Evolutionary conservation across 2,329 filamentous ascomycete species (phyloP).

Genomic region (Pezicula carpinea): DNA sequence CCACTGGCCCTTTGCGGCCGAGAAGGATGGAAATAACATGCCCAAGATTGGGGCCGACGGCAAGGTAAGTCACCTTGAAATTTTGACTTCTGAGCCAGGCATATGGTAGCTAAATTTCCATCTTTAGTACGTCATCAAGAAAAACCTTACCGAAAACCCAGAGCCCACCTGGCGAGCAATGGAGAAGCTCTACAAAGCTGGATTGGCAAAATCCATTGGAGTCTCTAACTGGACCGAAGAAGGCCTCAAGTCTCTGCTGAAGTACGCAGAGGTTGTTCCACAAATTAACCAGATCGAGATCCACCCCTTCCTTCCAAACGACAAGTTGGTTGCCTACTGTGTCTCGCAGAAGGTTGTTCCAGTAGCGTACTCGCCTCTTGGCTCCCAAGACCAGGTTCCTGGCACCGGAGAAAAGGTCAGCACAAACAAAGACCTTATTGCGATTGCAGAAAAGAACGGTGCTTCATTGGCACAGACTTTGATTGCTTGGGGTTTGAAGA

Average conservation of each 20-base stretch:
- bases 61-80: slow-evolving; percentile 33
- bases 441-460: slow-evolving; percentile 60
- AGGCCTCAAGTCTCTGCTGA: slow-evolving; percentile 49
- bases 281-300: slow-evolving; percentile 58
- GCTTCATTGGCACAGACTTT: slow-evolving; percentile 58
- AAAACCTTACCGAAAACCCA: slow-evolving; percentile 61
- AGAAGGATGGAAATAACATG: slow-evolving; percentile 71
- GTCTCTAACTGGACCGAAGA: slow-evolving; percentile 54
- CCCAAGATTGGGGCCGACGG: slow-evolving; percentile 45
- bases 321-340: slow-evolving; percentile 67
- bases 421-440: slow-evolving; percentile 55
- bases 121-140: slow-evolving; percentile 54
- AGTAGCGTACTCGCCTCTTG: slow-evolving; percentile 67
- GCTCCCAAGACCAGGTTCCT: slow-evolving; percentile 59
- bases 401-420: slow-evolving; percentile 63
- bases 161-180: slow-evolving; percentile 69
- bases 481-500: slow-evolving; percentile 67
- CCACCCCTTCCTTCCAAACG: slow-evolving; percentile 68
- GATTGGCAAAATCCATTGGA: slow-evolving; percentile 55
- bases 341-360: slow-evolving; percentile 64
- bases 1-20: slow-evolving; percentile 76
- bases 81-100: background rate
- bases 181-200: slow-evolving; percentile 58
- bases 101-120: background rate
- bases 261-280: slow-evolving; percentile 42